Evolutionary conservation across 805 yeast genomes (phyloP).

Genomic region (Candida silvicultrix): DNA sequence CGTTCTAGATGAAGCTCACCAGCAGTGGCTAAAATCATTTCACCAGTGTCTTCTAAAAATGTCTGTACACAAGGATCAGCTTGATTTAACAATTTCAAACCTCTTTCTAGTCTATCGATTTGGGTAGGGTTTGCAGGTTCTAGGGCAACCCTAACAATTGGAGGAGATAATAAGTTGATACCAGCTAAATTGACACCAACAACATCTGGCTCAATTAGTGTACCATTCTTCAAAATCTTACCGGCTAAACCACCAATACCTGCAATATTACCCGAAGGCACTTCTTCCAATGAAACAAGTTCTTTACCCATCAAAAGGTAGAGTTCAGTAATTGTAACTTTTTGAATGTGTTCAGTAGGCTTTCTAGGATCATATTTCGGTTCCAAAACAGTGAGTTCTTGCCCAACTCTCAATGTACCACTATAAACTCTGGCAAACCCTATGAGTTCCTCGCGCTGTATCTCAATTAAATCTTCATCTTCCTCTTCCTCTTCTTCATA

Average conservation of each 20-base stretch:
- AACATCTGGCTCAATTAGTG: constrained; percentile 52
- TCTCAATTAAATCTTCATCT: constrained; percentile 36
- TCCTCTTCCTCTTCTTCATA: constrained; percentile 49
- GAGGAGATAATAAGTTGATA: constrained; percentile 69
- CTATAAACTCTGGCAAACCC: constrained; percentile 89
- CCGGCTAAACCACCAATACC: constrained; percentile 91
- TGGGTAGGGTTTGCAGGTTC: constrained; percentile 88
- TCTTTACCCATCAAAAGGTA: constrained; percentile 92
- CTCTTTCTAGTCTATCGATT: constrained; percentile 68
- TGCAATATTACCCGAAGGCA: constrained; percentile 92
- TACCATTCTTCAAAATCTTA: constrained; percentile 79
- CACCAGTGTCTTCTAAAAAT: constrained; percentile 84
- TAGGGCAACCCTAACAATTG: constrained; percentile 91
- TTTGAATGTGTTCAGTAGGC: constrained; percentile 48
- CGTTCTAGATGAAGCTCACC: constrained; percentile 96
- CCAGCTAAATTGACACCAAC: constrained; percentile 76
- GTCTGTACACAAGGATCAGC: constrained; percentile 96
- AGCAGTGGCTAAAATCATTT: constrained; percentile 88
- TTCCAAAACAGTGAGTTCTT: constrained; percentile 67
- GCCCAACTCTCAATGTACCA: constrained; percentile 75
- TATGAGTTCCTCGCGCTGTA: constrained; percentile 57
- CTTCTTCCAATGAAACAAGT: constrained; percentile 64
- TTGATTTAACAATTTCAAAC: constrained; percentile 69
- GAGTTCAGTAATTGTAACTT: constrained; percentile 59
- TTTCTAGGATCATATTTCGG: constrained; percentile 77